Base-by-base conservation (phyloP, 1,139 yeast genomes). In the Debaryomyces fabryi region DNA sequence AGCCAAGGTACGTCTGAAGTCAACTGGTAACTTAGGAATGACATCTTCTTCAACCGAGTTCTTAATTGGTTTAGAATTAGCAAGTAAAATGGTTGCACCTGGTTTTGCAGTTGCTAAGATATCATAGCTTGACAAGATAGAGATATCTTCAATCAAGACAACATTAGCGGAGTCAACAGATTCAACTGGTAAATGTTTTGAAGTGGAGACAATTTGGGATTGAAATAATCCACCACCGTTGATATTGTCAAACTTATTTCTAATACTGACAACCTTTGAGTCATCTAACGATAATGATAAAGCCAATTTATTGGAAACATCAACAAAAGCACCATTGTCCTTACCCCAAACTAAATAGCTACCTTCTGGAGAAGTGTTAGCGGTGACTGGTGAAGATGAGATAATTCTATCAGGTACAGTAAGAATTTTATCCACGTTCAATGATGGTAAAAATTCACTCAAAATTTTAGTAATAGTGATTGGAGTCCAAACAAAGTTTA, bases 201-300 rank as follows among this genome's bases (percentile, higher is more conserved):
- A 54, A 13, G 75, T 65, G 10, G 84, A 74, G 18, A 78, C 72
- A 49, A 91, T 67, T 63, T 88, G 92, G n/a, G 92, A 79, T 65
- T 87, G 90, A 65, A 86, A 83, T n/a, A 82, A 65, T 53, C 97
- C 97, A 35, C 93, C 95, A 41, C 79, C 79, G 21, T 81, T 70
- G 24, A 78, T 68, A 63, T 88, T 90, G 65, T 92, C 96, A 59
- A 74, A 90, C 58, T 80, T 81, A 47, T 85, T 79, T 65, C 88
- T 77, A 63, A 81, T 78, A 50, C 78, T 70, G 52, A 88, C 78
- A 29, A 69, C 63, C 52, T 81, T 74, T 48, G 74, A 64, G 51
- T 81, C 80, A 58, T 85, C 90, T 60, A 88, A 75, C 2, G 96
- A 84, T 55, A 89, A 76, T 18, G 91, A 76, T 53, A 85, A 86